Evolutionary conservation across 139 green algal genomes (phyloP).

Genomic region (Edaphochlamys debaryana): DNA sequence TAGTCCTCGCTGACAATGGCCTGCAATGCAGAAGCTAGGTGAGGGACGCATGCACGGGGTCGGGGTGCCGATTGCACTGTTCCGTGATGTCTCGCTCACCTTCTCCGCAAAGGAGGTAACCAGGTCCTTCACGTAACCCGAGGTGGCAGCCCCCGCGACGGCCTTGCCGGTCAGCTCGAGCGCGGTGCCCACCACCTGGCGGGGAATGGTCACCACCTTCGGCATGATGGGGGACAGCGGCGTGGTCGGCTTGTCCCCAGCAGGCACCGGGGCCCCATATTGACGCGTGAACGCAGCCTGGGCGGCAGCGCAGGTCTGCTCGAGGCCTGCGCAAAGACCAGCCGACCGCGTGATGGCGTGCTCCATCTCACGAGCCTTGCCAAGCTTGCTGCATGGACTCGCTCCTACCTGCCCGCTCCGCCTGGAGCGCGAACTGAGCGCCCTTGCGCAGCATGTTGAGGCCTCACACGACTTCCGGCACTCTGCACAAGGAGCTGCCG

Average conservation of each 20-base stretch:
- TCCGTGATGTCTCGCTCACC: neutral
- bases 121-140: conserved; percentile 43
- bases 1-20: conserved; percentile 50
- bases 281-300: conserved; percentile 18
- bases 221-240: conserved; percentile 59
- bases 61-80: too few relatives aligned
- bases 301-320: conserved; percentile 25
- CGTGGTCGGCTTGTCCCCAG: conserved; percentile 36
- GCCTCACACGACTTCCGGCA: too few relatives aligned
- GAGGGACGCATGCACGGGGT: too few relatives aligned
- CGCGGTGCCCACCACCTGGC: conserved; percentile 43
- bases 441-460: conserved; percentile 37
- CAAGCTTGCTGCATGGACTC: neutral
- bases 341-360: neutral
- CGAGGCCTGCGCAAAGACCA: neutral
- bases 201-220: conserved; percentile 46
- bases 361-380: neutral
- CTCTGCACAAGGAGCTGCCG: too few relatives aligned
- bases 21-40: conserved; percentile 6
- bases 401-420: conserved; percentile 22
- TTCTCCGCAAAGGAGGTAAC: conserved; percentile 53
- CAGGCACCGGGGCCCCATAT: conserved; percentile 24
- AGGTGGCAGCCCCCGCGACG: conserved; percentile 42
- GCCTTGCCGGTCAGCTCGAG: conserved; percentile 51
- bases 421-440: conserved; percentile 17